Evolutionary conservation across 257 asterid species (phyloP).

Genomic region (Echium plantagineum): DNA sequence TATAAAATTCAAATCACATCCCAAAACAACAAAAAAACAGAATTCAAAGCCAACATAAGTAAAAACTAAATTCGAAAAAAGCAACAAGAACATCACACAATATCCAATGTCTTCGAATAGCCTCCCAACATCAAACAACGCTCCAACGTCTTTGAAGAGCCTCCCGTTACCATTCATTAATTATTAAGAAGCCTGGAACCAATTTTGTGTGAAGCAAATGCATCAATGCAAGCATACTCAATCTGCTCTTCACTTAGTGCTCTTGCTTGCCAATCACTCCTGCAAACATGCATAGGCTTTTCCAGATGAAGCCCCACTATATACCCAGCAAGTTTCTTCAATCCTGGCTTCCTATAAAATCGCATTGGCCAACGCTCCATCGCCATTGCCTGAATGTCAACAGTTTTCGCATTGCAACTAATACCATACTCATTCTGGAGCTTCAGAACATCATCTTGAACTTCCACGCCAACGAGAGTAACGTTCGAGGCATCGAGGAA

Average conservation of each 20-base stretch:
- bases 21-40: too few relatives aligned
- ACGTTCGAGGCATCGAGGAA: constrained; percentile 38
- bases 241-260: constrained; percentile 28
- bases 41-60: too few relatives aligned
- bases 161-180: not conserved
- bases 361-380: constrained; percentile 37
- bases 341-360: constrained; percentile 34
- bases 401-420: constrained; percentile 15
- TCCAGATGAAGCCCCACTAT: constrained; percentile 34
- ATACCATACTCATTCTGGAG: constrained; percentile 42
- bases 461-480: constrained; percentile 55
- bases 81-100: too few relatives aligned
- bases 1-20: too few relatives aligned
- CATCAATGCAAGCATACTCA: constrained; percentile 67
- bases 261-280: constrained; percentile 64
- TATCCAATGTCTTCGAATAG: too few relatives aligned
- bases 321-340: constrained; percentile 50
- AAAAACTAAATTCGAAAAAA: too few relatives aligned
- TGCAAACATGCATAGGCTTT: constrained; percentile 42
- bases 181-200: constrained; percentile 3
- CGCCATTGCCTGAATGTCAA: constrained; percentile 31
- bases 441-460: constrained; percentile 38
- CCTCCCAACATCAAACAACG: too few relatives aligned
- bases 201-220: constrained; percentile 61
- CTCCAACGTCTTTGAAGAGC: too few relatives aligned